Conservation (phyloP, 495 filamentous ascomycete species). For the Collariella sp. region DNA sequence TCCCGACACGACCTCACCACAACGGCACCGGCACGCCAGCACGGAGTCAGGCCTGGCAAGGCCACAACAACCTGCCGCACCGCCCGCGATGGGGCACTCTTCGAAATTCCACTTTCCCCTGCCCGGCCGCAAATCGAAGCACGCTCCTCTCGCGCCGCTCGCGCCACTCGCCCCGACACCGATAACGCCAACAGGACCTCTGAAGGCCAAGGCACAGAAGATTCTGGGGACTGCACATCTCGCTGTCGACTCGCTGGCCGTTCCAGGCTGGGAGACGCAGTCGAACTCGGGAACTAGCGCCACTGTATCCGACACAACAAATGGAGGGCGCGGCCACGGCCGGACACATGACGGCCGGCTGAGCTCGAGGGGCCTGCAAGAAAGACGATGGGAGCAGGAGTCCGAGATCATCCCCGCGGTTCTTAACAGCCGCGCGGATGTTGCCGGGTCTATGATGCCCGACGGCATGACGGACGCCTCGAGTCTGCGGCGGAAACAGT, state of each 20-base stretch:
- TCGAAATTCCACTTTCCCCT: slow-evolving; percentile 48
- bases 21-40: background rate
- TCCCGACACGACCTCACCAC: background rate
- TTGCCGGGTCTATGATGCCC: slow-evolving; percentile 15
- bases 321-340: slow-evolving; percentile 12
- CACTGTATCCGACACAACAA: slow-evolving; percentile 40
- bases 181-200: slow-evolving; percentile 20
- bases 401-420: slow-evolving; percentile 37
- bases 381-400: slow-evolving; percentile 37
- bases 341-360: slow-evolving; percentile 1
- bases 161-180: too few relatives aligned
- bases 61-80: background rate
- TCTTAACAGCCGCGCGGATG: slow-evolving; percentile 15
- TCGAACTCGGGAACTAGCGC: slow-evolving; percentile 43
- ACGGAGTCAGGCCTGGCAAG: background rate
- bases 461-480: slow-evolving; percentile 29
- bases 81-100: slow-evolving; percentile 36
- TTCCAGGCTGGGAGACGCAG: slow-evolving; percentile 34
- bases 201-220: slow-evolving; percentile 38
- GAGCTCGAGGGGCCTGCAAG: slow-evolving; percentile 8
- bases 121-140: slow-evolving; percentile 39
- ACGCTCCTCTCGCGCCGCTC: slow-evolving; percentile 13
- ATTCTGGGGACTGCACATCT: slow-evolving; percentile 35
- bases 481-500: slow-evolving; percentile 36
- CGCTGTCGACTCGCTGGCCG: slow-evolving; percentile 20